Evolutionary conservation across 1,284 basidiomycete genomes (phyloP), one percentile per base, ranked within the genome.

Genomic region (Heterobasidion occidentale): DNA sequence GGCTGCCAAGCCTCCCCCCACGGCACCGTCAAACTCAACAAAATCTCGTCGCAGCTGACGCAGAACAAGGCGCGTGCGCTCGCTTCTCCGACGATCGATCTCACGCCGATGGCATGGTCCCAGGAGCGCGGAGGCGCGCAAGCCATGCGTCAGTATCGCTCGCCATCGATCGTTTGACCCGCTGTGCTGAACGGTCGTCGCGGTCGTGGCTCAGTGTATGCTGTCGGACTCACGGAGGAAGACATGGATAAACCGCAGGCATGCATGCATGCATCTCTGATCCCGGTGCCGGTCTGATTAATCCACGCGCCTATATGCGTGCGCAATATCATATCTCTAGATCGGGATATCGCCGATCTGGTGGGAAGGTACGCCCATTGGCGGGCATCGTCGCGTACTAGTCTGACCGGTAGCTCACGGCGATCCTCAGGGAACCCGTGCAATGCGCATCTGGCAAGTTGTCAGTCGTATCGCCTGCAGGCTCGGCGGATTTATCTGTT

Each of bases 221-320:
- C 84, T 47, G 81, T 83, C 38, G 88, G 88, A 5, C 68, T 92
- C 61, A 79, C 76, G n/a, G 87, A 88, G 65, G 79, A 84, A 60
- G 90, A 92, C 62, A 88, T 92, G 81, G 69, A 86, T 57, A 92
- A 91, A 67, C 83, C 90, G 53, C 90, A 92, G 76, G 86, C 86
- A 65, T 47, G 65, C 34, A 53, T 46, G 11, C 15, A 15, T n/a
- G 14, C 42, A 35, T 35, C 50, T 38, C 11, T 19, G 20, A n/a
- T 33, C 38, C 12, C 42, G n/a, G 11, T 14, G 9, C 17, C 19
- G 38, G 19, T 27, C 46, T 45, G 27, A 60, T 38, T 47, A n/a
- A 42, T 35, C 36, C 9, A 59, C 53, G 9, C 7, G 38, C 38
- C 7, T 42, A 12, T 42, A 12, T 42, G 12, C 11, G n/a, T 42